A percentile compares a stretch with the other conserved stretches of the same genome.
These are phyloP conservation scores for Colletotrichum lindemuthianum DNA, from an alignment of 2,329 filamentous ascomycete species.

Conservation along the genomic window DNA sequence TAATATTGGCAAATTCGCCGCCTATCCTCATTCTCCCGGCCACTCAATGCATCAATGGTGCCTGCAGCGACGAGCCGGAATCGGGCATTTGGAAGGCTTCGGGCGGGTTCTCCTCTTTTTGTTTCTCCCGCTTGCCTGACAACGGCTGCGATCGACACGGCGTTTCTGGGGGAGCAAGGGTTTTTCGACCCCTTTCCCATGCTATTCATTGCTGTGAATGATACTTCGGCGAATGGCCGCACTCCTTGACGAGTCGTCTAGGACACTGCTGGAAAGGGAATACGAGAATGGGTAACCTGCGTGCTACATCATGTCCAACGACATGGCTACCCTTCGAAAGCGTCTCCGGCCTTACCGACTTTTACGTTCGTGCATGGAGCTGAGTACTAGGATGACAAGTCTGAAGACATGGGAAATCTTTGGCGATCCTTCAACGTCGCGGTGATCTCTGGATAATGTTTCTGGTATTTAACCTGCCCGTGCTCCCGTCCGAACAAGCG, in stretches of 20 bases:
- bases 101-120: constrained; percentile 17
- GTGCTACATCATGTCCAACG: constrained; percentile 32
- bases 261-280: neutral
- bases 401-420: neutral
- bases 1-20: constrained; percentile 26
- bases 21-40: too few species aligned
- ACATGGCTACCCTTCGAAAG: neutral
- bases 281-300: constrained; percentile 28
- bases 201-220: too few species aligned
- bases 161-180: neutral
- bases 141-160: constrained; percentile 22
- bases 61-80: constrained; percentile 22
- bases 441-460: neutral
- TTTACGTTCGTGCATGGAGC: constrained; percentile 14
- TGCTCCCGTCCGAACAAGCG: neutral
- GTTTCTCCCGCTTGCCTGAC: constrained; percentile 19
- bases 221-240: too few species aligned
- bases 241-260: too few species aligned
- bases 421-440: neutral
- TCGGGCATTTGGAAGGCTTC: constrained; percentile 16
- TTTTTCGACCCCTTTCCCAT: too few species aligned
- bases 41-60: constrained; percentile 15
- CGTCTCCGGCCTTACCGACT: constrained; percentile 26
- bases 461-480: constrained; percentile 10
- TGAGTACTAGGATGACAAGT: neutral